Evolutionary conservation across 345 rosid species (phyloP).

Genomic region (Rhodamnia argentea): DNA sequence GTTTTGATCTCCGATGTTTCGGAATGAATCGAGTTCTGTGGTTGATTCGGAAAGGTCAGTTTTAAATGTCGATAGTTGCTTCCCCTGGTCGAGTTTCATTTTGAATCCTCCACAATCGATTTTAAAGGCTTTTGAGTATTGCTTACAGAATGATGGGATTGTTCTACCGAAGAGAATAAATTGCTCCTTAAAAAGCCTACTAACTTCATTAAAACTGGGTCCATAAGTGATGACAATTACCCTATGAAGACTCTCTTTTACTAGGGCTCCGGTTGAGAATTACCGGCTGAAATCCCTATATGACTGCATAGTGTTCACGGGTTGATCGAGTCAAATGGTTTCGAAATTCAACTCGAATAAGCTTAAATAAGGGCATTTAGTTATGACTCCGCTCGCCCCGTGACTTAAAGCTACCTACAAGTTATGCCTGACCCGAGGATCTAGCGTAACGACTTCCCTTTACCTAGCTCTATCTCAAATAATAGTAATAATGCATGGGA

Average conservation of each 20-base stretch:
- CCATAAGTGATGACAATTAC: too few relatives aligned
- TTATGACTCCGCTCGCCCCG: background rate
- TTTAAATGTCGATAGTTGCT: too few relatives aligned
- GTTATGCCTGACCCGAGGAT: background rate
- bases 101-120: background rate
- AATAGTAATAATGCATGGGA: background rate
- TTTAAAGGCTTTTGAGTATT: too few relatives aligned
- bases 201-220: background rate
- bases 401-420: background rate
- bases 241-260: background rate
- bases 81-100: background rate
- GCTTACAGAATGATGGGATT: too few relatives aligned
- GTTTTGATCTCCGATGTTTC: too few relatives aligned
- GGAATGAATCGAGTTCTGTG: too few relatives aligned
- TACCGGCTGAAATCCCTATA: background rate
- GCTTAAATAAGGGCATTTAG: background rate
- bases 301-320: background rate
- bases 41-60: too few relatives aligned
- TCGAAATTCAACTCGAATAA: background rate
- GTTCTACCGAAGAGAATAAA: background rate
- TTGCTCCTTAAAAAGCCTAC: background rate
- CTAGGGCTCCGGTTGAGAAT: fast-evolving
- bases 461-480: background rate
- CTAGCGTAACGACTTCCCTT: background rate
- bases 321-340: background rate